phyloP scores from a whole-genome alignment of 371 early-diverging fungal genomes.

The Dichotomocladium elegans region DNA sequence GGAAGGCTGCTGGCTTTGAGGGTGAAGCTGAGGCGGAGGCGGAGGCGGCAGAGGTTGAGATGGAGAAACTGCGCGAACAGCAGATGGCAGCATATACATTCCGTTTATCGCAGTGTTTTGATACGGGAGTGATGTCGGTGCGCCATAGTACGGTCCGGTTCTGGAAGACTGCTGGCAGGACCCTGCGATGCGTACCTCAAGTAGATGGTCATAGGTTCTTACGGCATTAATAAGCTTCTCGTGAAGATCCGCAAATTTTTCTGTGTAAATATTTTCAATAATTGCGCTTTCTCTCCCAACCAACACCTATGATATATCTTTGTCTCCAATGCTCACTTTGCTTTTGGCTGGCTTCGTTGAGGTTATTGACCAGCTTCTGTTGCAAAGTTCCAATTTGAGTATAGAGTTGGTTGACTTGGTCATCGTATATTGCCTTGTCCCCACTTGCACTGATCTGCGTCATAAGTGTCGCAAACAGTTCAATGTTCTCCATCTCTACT shows the following conservation, averaged over 20 bases:
- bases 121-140: background rate
- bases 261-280: conserved; percentile 20
- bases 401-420: conserved; percentile 64
- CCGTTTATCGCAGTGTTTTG: background rate
- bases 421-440: conserved; percentile 49
- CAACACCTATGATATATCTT: background rate
- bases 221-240: conserved; percentile 73
- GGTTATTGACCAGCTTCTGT: conserved; percentile 60
- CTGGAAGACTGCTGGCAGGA: conserved; percentile 1
- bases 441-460: conserved; percentile 52
- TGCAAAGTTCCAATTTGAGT: conserved; percentile 66
- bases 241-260: conserved; percentile 56
- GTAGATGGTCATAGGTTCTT: conserved; percentile 74
- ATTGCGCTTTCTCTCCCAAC: background rate
- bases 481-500: conserved; percentile 69
- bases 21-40: background rate
- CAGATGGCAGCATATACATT: too few species aligned
- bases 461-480: conserved; percentile 63
- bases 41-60: background rate
- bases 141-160: background rate
- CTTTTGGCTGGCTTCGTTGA: conserved; percentile 64
- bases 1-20: background rate
- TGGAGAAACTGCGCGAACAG: background rate
- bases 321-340: conserved; percentile 42
- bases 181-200: conserved; percentile 52